Percentiles rank a stretch among this genome's conserved stretches.
These are phyloP conservation scores for Pythium coloratum DNA, from an alignment of 352 stramenopile genomes.

Conservation along the genomic window DNA sequence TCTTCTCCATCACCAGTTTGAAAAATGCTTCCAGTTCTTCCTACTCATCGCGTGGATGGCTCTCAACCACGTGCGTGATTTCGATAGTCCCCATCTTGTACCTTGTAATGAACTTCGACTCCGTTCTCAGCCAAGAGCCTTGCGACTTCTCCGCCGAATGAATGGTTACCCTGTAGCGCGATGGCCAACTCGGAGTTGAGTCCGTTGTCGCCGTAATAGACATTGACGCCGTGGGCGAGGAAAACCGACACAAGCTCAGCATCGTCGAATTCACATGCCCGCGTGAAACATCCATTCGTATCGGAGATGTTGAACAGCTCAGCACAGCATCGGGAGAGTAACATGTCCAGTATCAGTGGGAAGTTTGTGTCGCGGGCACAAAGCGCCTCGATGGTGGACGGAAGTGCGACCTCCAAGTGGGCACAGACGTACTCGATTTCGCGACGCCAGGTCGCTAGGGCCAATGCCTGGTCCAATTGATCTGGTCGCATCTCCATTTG, in stretches of 20 bases:
- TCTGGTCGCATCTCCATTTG: neutral
- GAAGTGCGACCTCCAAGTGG: neutral
- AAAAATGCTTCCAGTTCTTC: no score
- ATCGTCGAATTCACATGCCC: neutral
- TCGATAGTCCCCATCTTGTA: no score
- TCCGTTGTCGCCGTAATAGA: neutral
- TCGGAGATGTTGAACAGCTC: neutral
- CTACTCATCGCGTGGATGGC: no score
- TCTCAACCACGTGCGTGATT: no score
- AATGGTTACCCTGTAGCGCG: neutral
- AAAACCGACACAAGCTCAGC: neutral
- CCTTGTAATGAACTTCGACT: no score
- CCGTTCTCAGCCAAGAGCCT: neutral
- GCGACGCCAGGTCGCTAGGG: neutral
- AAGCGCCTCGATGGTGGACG: neutral
- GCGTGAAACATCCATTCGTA: neutral
- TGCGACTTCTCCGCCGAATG: neutral
- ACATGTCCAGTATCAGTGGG: neutral
- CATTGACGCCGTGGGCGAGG: neutral
- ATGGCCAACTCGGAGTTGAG: neutral
- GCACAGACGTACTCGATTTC: neutral
- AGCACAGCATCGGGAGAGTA: neutral
- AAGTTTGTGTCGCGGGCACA: neutral
- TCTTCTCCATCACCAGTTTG: no score
- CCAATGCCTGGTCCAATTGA: neutral